These are phyloP conservation scores for Pythium folliculosum DNA, from an alignment of 352 stramenopile species.

Conservation along the genomic window DNA sequence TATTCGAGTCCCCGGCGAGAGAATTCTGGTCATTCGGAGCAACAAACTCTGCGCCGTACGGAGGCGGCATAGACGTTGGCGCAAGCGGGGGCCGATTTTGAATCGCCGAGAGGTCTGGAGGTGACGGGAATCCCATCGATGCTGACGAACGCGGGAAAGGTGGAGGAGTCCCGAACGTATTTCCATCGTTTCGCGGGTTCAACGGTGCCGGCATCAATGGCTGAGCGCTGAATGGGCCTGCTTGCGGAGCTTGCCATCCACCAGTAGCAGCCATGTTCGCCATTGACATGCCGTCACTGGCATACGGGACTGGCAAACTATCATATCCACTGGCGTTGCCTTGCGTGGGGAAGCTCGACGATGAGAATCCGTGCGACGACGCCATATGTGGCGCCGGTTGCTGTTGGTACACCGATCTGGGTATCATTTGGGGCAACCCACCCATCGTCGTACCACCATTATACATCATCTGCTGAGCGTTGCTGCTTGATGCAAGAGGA, in stretches of 20 bases:
- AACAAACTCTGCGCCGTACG: slow-evolving; percentile 41
- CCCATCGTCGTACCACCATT: neutral
- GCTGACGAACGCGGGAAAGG: slow-evolving; percentile 23
- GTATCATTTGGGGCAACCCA: slow-evolving; percentile 4
- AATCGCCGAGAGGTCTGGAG: slow-evolving; percentile 19
- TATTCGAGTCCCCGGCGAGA: slow-evolving; percentile 34
- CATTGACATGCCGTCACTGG: slow-evolving; percentile 2
- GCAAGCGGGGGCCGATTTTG: neutral
- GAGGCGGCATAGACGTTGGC: slow-evolving; percentile 1
- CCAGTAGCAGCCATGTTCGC: neutral
- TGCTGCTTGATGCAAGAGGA: neutral
- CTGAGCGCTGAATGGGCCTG: slow-evolving; percentile 6
- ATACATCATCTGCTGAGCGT: slow-evolving; percentile 12
- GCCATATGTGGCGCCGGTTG: slow-evolving; percentile 1
- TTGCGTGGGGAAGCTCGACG: neutral
- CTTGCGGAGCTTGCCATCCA: slow-evolving; percentile 11
- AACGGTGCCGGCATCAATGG: slow-evolving; percentile 15
- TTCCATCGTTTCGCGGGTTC: slow-evolving; percentile 11
- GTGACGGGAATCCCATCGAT: slow-evolving; percentile 33
- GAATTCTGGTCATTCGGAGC: slow-evolving; percentile 60
- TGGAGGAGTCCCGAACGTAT: slow-evolving; percentile 9
- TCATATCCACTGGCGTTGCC: slow-evolving; percentile 14
- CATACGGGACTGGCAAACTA: slow-evolving; percentile 2
- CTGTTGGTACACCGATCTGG: slow-evolving; percentile 22
- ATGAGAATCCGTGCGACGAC: neutral